Conservation (phyloP, 352 stramenopile species). For the Phytopythium ostracodes region DNA sequence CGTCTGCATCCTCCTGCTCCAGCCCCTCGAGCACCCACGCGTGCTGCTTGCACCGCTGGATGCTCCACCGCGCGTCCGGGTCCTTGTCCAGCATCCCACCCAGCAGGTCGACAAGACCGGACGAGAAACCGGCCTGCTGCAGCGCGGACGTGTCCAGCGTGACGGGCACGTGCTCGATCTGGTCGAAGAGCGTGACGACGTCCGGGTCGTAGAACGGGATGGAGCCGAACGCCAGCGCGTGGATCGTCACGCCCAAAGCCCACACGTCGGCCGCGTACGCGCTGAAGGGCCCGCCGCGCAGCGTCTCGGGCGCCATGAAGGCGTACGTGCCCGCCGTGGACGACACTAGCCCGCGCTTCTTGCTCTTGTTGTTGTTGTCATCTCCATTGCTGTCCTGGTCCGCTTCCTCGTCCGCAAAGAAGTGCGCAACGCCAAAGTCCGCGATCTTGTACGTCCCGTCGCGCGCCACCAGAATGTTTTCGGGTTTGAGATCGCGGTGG, state of each 20-base stretch:
- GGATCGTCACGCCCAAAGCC: slow-evolving; percentile 82
- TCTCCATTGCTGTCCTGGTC: neutral
- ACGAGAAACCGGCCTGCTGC: slow-evolving; percentile 10
- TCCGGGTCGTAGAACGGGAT: slow-evolving; percentile 85
- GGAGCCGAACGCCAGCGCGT: slow-evolving; percentile 71
- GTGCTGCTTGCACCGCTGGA: slow-evolving; percentile 68
- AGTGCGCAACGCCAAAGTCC: slow-evolving; percentile 81
- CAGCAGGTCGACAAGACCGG: slow-evolving; percentile 43
- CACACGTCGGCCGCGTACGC: slow-evolving; percentile 85
- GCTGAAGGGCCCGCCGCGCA: slow-evolving; percentile 74
- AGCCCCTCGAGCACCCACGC: slow-evolving; percentile 61
- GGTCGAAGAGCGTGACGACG: slow-evolving; percentile 80
- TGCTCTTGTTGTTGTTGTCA: neutral
- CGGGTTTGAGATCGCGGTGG: slow-evolving; percentile 81
- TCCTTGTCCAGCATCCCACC: slow-evolving; percentile 71
- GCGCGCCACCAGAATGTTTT: slow-evolving; percentile 76
- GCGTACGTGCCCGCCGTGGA: slow-evolving; percentile 81
- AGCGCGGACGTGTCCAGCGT: slow-evolving; percentile 19
- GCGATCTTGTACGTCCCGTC: slow-evolving; percentile 80
- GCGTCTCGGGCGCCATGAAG: slow-evolving; percentile 81
- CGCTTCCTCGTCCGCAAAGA: slow-evolving; percentile 62
- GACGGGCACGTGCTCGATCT: slow-evolving; percentile 64
- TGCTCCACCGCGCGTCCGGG: slow-evolving; percentile 59
- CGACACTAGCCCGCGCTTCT: slow-evolving; percentile 76
- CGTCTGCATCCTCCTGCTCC: slow-evolving; percentile 13